Evolutionary conservation across 2,329 filamentous ascomycete genomes (phyloP).

Genomic region (Fusarium mundagurra): DNA sequence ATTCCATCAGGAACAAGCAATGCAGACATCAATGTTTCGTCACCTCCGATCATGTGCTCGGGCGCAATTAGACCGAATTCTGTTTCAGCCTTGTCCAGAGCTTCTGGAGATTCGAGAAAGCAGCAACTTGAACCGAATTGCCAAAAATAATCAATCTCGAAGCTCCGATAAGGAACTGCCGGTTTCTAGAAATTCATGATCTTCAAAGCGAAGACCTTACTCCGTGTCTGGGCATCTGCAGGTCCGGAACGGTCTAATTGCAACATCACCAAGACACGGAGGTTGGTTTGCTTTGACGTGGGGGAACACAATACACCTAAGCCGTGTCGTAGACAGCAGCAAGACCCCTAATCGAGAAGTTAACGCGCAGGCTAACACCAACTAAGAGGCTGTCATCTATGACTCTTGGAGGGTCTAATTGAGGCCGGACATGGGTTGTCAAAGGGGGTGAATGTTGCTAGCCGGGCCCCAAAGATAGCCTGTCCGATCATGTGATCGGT

Average conservation of each 20-base stretch:
- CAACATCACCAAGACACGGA: constrained; percentile 13
- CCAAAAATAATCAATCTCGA: background rate
- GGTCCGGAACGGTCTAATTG: constrained; percentile 27
- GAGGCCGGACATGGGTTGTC: constrained; percentile 32
- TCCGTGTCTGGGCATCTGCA: constrained; percentile 19
- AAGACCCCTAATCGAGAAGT: constrained; percentile 6
- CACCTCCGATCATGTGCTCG: constrained; percentile 9
- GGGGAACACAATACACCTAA: constrained; percentile 13
- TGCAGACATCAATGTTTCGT: background rate
- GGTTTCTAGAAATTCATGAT: constrained; percentile 16
- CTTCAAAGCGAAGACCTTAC: background rate
- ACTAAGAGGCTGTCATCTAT: constrained; percentile 24
- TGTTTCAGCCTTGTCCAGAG: background rate
- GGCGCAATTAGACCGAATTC: constrained; percentile 2
- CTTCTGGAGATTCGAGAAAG: background rate
- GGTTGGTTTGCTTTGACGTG: constrained; percentile 11
- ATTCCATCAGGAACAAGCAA: background rate
- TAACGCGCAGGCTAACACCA: background rate
- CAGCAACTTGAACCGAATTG: constrained; percentile 15
- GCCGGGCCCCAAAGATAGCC: constrained; percentile 29
- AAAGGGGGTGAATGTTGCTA: constrained; percentile 28
- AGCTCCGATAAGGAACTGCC: constrained; percentile 7
- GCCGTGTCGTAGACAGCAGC: background rate
- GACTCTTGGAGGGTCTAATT: constrained; percentile 22
- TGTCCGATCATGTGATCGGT: constrained; percentile 33